Percentiles rank a stretch among this genome's conserved stretches.
Evolutionary conservation across 108 stramenopile genomes (phyloP).

Genomic region (Conticribra guillardii): DNA sequence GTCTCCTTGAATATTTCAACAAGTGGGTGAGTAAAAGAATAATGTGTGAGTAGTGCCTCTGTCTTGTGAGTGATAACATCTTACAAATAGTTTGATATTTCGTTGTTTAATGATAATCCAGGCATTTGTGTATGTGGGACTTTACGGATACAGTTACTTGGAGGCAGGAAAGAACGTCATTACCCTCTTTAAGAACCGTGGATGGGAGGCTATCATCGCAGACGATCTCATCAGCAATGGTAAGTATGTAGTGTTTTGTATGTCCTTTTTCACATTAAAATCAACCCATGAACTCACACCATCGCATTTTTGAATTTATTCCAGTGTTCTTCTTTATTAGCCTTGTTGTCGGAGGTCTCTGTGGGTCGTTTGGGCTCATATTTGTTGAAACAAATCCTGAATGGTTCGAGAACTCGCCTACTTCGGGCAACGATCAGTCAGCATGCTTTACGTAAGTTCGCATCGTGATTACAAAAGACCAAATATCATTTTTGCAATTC

Average conservation of each 20-base stretch:
- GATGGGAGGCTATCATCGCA: slow-evolving; percentile 92
- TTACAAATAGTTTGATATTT: too few relatives aligned
- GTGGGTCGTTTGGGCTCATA: slow-evolving; percentile 28
- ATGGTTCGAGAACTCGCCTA: slow-evolving; percentile 24
- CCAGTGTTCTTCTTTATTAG: slow-evolving; percentile 64
- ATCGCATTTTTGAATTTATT: neutral
- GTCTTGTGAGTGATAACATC: too few relatives aligned
- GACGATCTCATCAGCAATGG: slow-evolving; percentile 86
- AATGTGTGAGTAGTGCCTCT: too few relatives aligned
- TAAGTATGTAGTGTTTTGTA: neutral
- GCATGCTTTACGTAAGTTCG: slow-evolving; percentile 13
- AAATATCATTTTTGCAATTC: too few relatives aligned
- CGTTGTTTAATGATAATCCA: too few relatives aligned
- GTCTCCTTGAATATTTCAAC: slow-evolving; percentile 81
- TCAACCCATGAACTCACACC: too few relatives aligned
- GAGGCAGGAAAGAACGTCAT: slow-evolving; percentile 87
- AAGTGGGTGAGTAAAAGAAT: slow-evolving; percentile 76
- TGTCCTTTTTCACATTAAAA: too few relatives aligned
- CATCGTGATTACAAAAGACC: neutral
- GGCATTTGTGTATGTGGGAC: slow-evolving; percentile 88
- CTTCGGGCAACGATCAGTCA: neutral
- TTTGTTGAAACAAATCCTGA: slow-evolving; percentile 3
- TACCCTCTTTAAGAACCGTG: slow-evolving; percentile 83
- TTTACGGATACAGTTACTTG: slow-evolving; percentile 83
- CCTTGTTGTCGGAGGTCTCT: slow-evolving; percentile 59